Conservation (phyloP, 2,329 filamentous ascomycete genomes). For the Beauveria brongniartii region DNA sequence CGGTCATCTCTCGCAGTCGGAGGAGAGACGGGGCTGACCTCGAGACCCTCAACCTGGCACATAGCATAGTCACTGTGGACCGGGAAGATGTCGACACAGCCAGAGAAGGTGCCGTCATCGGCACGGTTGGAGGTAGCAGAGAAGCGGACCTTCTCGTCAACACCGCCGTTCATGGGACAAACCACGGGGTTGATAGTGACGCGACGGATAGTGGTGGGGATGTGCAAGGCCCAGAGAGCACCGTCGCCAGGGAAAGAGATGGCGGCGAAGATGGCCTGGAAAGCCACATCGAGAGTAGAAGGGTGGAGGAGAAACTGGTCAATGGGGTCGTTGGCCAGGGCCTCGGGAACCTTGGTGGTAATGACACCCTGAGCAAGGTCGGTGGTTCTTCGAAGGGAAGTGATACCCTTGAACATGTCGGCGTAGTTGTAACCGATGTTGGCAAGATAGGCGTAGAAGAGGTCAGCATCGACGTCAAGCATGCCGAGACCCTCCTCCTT, state of each 20-base stretch:
- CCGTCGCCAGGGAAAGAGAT: slow-evolving; percentile 26
- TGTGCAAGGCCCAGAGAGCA: slow-evolving; percentile 23
- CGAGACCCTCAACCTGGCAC: slow-evolving; percentile 10
- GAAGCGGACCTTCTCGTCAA: slow-evolving; percentile 9
- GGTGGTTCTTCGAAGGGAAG: slow-evolving; percentile 11
- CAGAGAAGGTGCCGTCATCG: slow-evolving; percentile 7
- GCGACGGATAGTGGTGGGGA: slow-evolving; percentile 22
- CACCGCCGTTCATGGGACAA: slow-evolving; percentile 10
- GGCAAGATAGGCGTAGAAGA: slow-evolving; percentile 16
- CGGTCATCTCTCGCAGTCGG: slow-evolving; percentile 9
- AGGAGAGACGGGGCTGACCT: slow-evolving; percentile 10
- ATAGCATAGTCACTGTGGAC: slow-evolving; percentile 2
- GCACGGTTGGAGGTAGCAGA: slow-evolving; percentile 6
- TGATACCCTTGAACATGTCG: slow-evolving; percentile 15
- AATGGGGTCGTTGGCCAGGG: slow-evolving; percentile 5
- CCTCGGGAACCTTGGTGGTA: slow-evolving; percentile 12
- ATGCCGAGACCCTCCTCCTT: slow-evolving; percentile 10
- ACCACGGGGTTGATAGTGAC: slow-evolving; percentile 12
- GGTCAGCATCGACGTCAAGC: slow-evolving; percentile 12
- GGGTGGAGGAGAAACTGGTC: slow-evolving; percentile 24
- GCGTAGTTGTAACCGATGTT: slow-evolving; percentile 18
- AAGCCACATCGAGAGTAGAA: slow-evolving; percentile 24
- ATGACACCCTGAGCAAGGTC: slow-evolving; percentile 9
- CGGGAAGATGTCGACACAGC: slow-evolving; percentile 11
- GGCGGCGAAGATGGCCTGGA: slow-evolving; percentile 28